A percentile compares a stretch with the other conserved stretches of the same genome.
phyloP scores from a whole-genome alignment of 192 early-diverging fungal species.

The Spizellomyces sp. region DNA sequence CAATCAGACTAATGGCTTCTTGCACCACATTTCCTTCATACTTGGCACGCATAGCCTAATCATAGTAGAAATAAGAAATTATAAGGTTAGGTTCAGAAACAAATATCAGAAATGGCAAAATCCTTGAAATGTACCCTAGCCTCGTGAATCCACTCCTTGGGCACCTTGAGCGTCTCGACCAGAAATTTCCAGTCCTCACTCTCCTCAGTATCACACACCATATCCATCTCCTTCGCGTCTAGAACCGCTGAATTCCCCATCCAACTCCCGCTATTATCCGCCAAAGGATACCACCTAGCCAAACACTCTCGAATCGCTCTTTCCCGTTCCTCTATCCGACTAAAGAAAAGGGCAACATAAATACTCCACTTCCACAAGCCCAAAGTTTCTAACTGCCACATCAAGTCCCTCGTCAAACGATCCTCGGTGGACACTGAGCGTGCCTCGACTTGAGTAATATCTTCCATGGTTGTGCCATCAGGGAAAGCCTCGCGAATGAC shows the following conservation, averaged over 20 bases:
- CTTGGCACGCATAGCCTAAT: constrained; percentile 41
- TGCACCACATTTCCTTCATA: constrained; percentile 36
- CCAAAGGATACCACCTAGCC: constrained; percentile 39
- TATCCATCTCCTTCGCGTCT: background rate
- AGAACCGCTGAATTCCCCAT: background rate
- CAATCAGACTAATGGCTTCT: constrained; percentile 47
- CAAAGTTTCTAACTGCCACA: constrained; percentile 69
- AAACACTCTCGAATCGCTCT: constrained; percentile 48
- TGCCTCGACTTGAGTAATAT: constrained; percentile 2
- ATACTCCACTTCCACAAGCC: constrained; percentile 86
- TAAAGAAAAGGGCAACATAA: constrained; percentile 74
- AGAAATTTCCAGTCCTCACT: constrained; percentile 60
- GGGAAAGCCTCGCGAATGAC: background rate
- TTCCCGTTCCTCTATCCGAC: constrained; percentile 44
- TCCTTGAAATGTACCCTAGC: constrained; percentile 47
- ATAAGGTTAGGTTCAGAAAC: background rate
- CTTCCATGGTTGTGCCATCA: constrained; percentile 12
- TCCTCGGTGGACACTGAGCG: constrained; percentile 31
- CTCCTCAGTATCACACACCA: background rate
- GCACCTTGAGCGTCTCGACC: constrained; percentile 58
- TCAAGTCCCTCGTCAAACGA: constrained; percentile 59
- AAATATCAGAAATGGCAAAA: constrained; percentile 16
- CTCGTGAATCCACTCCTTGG: constrained; percentile 65
- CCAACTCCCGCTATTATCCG: constrained; percentile 45
- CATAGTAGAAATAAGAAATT: background rate